Percentiles rank a stretch among this genome's conserved stretches.
Conservation (phyloP, 148 eudicot genomes). For the Fagopyrum homotropicum region DNA sequence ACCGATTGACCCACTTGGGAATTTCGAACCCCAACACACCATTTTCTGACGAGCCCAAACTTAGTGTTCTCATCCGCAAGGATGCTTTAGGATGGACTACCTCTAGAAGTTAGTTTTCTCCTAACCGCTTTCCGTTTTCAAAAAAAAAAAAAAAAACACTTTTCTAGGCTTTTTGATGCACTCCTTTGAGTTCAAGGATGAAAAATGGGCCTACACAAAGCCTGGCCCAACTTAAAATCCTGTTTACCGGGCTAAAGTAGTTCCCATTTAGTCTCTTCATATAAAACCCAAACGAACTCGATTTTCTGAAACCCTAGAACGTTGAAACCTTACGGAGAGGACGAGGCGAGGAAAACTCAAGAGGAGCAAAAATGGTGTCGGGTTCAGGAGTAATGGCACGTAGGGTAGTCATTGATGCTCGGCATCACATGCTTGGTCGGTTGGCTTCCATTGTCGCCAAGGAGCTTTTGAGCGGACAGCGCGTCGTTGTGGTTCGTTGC, state of each 20-base stretch:
- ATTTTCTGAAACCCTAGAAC: not conserved
- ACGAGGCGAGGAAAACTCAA: not conserved
- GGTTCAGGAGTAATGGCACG: slow-evolving; percentile 67
- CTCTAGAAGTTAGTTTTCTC: too few species aligned
- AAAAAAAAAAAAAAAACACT: too few species aligned
- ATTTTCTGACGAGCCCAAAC: too few species aligned
- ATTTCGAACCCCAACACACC: too few species aligned
- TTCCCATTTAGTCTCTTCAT: not conserved
- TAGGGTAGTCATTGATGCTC: slow-evolving; percentile 57
- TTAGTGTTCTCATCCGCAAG: too few species aligned
- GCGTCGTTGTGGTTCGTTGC: slow-evolving; percentile 59
- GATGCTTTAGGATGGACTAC: too few species aligned
- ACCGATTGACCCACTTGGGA: too few species aligned
- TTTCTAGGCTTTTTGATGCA: too few species aligned
- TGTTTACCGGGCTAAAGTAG: not conserved
- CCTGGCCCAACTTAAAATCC: not conserved
- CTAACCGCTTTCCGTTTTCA: too few species aligned
- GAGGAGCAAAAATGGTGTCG: slow-evolving; percentile 48
- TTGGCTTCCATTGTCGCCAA: slow-evolving; percentile 60
- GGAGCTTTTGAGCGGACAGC: slow-evolving; percentile 66
- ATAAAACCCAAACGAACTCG: not conserved
- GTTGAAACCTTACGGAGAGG: not conserved
- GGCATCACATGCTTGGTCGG: slow-evolving; percentile 75
- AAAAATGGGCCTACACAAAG: not conserved
- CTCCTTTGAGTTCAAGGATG: not conserved